Evolutionary conservation across 306 rosid species (phyloP).

Genomic region (Cucurbita moschata): DNA sequence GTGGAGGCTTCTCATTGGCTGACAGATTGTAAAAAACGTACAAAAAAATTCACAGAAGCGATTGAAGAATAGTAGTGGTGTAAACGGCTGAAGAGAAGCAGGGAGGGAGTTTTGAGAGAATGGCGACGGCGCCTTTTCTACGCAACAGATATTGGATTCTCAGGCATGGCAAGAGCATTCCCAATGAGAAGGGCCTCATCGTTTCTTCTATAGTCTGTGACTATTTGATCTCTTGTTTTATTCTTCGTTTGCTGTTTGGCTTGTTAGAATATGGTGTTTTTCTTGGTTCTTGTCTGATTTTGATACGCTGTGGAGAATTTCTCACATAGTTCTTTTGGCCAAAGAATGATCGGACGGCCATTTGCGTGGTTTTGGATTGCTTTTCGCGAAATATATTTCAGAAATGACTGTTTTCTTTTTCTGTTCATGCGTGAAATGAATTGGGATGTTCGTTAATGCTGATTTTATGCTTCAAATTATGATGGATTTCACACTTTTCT

Average conservation of each 20-base stretch:
- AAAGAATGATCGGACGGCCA: not conserved
- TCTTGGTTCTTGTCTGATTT: not conserved
- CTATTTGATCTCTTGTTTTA: not conserved
- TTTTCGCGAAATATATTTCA: no score
- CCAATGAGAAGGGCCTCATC: constrained; percentile 63
- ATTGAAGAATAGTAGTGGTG: not conserved
- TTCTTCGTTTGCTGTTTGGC: not conserved
- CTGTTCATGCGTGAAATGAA: not conserved
- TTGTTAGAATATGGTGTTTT: not conserved
- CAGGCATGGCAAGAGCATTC: constrained; percentile 91
- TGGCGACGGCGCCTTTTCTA: constrained; percentile 26
- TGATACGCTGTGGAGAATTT: not conserved
- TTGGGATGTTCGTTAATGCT: not conserved
- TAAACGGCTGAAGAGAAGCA: not conserved
- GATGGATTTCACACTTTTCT: not conserved
- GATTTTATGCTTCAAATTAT: not conserved
- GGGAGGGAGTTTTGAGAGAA: not conserved
- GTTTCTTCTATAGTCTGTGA: constrained; percentile 57
- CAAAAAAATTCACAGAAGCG: not conserved
- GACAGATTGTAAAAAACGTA: not conserved
- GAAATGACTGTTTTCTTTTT: not conserved
- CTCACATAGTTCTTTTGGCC: not conserved
- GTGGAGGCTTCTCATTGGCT: not conserved
- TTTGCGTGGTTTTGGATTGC: not conserved
- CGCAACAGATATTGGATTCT: constrained; percentile 59